These are phyloP conservation scores for Cantharellus cinnabarinus DNA, from an alignment of 768 basidiomycete species.

Conservation along the genomic window DNA sequence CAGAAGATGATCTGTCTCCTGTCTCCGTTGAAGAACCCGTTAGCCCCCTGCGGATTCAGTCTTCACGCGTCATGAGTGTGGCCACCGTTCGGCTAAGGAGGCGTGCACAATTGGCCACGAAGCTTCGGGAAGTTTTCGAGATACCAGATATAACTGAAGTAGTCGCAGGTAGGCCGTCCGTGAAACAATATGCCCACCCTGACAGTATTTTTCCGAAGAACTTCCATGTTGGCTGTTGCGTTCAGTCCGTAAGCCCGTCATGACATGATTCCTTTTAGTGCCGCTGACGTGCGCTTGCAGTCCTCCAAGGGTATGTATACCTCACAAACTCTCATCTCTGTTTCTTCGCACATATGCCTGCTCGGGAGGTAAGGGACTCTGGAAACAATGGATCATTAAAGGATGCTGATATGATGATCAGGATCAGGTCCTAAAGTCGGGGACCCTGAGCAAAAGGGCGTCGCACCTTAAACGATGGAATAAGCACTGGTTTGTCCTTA, in stretches of 20 bases:
- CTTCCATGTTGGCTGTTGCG: conserved; percentile 88
- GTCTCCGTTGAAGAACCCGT: background rate
- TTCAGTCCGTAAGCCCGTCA: conserved; percentile 50
- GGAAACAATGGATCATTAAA: background rate
- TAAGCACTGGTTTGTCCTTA: conserved; percentile 91
- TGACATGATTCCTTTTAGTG: background rate
- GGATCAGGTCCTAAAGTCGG: conserved; percentile 88
- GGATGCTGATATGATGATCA: conserved; percentile 16
- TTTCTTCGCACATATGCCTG: conserved; percentile 91
- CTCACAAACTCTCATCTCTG: conserved; percentile 83
- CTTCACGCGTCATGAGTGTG: conserved; percentile 37
- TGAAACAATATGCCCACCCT: background rate
- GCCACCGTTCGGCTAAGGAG: conserved; percentile 50
- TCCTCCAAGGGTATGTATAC: conserved; percentile 96
- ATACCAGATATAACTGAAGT: conserved; percentile 69
- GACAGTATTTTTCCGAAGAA: conserved; percentile 26
- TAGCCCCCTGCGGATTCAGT: background rate
- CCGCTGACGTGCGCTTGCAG: conserved; percentile 20
- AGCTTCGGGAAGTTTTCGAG: conserved; percentile 75
- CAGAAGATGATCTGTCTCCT: background rate
- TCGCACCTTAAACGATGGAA: conserved; percentile 80
- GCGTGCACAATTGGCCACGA: conserved; percentile 59
- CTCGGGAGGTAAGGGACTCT: conserved; percentile 43
- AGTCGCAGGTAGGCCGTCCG: conserved; percentile 37
- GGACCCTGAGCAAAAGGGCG: conserved; percentile 70